These are phyloP conservation scores for Osmanthus fragrans DNA, from an alignment of 257 asterid genomes.

Conservation along the genomic window DNA sequence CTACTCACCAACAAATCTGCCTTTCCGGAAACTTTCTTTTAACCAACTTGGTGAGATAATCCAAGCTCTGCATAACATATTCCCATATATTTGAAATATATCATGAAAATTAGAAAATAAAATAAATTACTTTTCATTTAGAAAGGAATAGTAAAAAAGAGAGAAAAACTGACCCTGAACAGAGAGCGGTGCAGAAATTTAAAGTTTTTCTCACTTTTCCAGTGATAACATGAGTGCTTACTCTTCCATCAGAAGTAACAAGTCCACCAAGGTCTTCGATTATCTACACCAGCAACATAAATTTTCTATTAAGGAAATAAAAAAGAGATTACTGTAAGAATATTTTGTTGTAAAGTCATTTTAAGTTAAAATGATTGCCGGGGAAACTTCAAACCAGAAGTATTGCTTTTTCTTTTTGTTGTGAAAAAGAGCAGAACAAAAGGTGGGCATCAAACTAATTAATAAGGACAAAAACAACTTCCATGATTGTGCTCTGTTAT, in stretches of 20 bases:
- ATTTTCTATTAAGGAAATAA: constrained; percentile 8
- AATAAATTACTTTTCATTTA: constrained; percentile 6
- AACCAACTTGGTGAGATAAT: constrained; percentile 83
- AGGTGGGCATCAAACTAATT: background rate
- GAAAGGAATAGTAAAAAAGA: constrained; percentile 14
- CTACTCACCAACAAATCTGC: constrained; percentile 68
- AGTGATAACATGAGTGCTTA: constrained; percentile 77
- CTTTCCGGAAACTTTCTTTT: constrained; percentile 77
- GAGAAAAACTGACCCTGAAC: constrained; percentile 78
- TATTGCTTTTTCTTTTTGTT: background rate
- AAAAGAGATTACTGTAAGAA: background rate
- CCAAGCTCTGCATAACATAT: constrained; percentile 68
- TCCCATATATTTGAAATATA: background rate
- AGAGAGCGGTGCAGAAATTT: constrained; percentile 86
- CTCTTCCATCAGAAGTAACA: constrained; percentile 76
- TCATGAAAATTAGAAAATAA: background rate
- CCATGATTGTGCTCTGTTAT: background rate
- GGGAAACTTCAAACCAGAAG: background rate
- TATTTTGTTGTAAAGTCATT: background rate
- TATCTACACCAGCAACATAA: constrained; percentile 47
- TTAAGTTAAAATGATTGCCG: background rate
- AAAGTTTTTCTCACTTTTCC: constrained; percentile 80
- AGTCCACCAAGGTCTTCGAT: constrained; percentile 80
- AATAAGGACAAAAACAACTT: too few species aligned
- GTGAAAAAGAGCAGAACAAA: background rate